These are phyloP conservation scores for Gastrolobium bilobum DNA, from an alignment of 306 rosid genomes.

Conservation along the genomic window DNA sequence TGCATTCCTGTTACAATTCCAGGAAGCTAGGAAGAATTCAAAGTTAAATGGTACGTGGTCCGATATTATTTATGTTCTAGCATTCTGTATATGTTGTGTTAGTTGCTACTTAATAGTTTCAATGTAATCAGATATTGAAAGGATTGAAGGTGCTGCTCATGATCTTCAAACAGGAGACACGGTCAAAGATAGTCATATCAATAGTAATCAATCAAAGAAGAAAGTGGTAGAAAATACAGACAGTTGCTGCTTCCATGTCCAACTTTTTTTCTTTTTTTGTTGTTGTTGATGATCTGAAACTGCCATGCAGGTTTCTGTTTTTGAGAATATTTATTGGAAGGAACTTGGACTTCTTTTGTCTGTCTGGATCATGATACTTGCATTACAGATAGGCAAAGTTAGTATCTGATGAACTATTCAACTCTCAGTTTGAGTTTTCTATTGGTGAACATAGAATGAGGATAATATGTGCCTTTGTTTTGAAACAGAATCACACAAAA, in stretches of 20 bases:
- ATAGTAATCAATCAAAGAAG: constrained; percentile 27
- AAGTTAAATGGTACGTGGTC: constrained; percentile 38
- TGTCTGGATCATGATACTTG: constrained; percentile 66
- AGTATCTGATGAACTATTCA: constrained; percentile 16
- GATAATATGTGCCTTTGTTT: constrained; percentile 13
- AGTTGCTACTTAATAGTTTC: constrained; percentile 1
- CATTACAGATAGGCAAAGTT: constrained; percentile 50
- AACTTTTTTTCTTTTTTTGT: background rate
- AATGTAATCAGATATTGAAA: constrained; percentile 32
- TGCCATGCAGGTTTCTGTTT: constrained; percentile 57
- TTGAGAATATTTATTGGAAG: constrained; percentile 66
- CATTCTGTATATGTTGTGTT: background rate
- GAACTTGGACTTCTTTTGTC: constrained; percentile 62
- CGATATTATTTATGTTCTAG: background rate
- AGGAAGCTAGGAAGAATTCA: constrained; percentile 63
- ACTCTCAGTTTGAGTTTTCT: background rate
- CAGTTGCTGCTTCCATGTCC: background rate
- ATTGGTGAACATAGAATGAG: background rate
- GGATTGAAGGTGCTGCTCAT: constrained; percentile 31
- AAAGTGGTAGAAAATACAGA: constrained; percentile 24
- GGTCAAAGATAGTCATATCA: constrained; percentile 43
- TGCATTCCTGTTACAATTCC: constrained; percentile 49
- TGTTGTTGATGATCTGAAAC: background rate
- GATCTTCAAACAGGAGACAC: constrained; percentile 54
- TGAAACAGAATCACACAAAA: constrained; percentile 58